Evolutionary conservation across 2,329 filamentous ascomycete species (phyloP).

Genomic region (Lecanicillium sp.): DNA sequence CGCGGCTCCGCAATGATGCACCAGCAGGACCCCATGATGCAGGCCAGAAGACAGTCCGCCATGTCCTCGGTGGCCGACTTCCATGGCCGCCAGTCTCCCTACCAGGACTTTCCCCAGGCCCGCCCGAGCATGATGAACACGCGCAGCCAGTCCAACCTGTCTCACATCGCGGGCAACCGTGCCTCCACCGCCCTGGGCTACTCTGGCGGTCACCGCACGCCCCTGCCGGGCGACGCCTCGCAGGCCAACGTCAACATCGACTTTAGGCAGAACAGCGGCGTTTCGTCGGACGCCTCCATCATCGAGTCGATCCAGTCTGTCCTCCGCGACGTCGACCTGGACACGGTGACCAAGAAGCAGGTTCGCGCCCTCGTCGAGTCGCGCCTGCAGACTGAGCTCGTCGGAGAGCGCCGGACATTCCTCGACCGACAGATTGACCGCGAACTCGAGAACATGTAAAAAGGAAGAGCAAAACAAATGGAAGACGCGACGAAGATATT

Average conservation of each 20-base stretch:
- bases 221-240: slow-evolving; percentile 40
- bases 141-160: slow-evolving; percentile 42
- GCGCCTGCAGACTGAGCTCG: slow-evolving; percentile 80
- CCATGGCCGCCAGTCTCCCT: slow-evolving; percentile 48
- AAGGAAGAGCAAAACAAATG: background rate
- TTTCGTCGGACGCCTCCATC: slow-evolving; percentile 74
- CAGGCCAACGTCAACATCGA: slow-evolving; percentile 51
- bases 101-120: slow-evolving; percentile 47
- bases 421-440: slow-evolving; percentile 90
- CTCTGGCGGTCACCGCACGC: slow-evolving; percentile 39
- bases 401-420: slow-evolving; percentile 79
- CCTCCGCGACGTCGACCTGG: slow-evolving; percentile 81
- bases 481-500: background rate
- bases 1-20: slow-evolving; percentile 40
- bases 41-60: slow-evolving; percentile 59
- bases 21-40: slow-evolving; percentile 40
- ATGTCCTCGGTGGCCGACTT: slow-evolving; percentile 57
- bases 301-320: slow-evolving; percentile 79
- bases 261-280: slow-evolving; percentile 53
- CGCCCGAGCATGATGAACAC: slow-evolving; percentile 59
- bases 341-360: slow-evolving; percentile 98
- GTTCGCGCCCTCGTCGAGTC: slow-evolving; percentile 87
- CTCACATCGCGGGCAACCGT: slow-evolving; percentile 36
- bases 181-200: slow-evolving; percentile 44
- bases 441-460: slow-evolving; percentile 87